Evolutionary conservation across 768 basidiomycete genomes (phyloP).

Genomic region (Collybiopsis luxurians): DNA sequence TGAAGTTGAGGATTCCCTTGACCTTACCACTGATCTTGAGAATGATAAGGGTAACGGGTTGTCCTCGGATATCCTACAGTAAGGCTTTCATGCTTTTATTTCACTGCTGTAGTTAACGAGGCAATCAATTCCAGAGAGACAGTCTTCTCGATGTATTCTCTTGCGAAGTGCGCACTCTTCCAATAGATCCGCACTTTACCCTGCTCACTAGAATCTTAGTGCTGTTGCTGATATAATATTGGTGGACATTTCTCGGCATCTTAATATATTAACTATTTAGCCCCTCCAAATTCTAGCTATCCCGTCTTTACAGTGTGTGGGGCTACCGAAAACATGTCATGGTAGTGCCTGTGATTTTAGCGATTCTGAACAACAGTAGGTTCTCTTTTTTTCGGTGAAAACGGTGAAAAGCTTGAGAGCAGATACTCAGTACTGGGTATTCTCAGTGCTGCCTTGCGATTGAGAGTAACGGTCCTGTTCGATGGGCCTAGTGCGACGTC

Average conservation of each 20-base stretch:
- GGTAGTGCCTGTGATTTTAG: not conserved
- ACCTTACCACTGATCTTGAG: too few species aligned
- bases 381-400: not conserved
- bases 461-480: not conserved
- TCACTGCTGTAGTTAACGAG: too few species aligned
- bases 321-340: slow-evolving; percentile 1
- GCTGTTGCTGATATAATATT: not conserved
- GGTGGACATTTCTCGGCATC: not conserved
- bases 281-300: too few species aligned
- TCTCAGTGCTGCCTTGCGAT: not conserved
- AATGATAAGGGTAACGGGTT: not conserved
- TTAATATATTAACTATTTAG: too few species aligned
- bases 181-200: not conserved
- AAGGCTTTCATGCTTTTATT: too few species aligned
- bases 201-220: not conserved
- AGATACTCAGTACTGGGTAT: not conserved
- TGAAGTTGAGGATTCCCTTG: not conserved
- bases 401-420: too few species aligned
- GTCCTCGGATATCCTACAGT: not conserved
- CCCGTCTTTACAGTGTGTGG: not conserved
- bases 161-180: not conserved
- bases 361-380: not conserved
- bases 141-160: not conserved
- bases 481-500: not conserved
- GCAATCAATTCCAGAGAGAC: not conserved